Base-by-base conservation (phyloP, 805 yeast genomes). In the Vanderwaltozyma verrucispora region DNA sequence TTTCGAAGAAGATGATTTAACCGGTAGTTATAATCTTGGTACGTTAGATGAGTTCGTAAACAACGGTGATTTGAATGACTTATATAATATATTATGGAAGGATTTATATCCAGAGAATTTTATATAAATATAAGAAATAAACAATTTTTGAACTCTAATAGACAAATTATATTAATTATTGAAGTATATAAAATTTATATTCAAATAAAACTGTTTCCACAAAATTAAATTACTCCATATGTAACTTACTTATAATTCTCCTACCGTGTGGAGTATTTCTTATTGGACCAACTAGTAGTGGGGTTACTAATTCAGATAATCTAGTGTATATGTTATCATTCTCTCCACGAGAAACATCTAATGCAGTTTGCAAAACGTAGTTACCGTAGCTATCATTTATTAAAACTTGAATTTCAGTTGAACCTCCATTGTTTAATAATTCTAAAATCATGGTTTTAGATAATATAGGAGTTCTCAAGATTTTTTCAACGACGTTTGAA, bases 231-330 rank as follows among this genome's bases (percentile, higher is more conserved):
- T 28, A 47, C 20, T 51, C 56, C 30, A 48, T 32, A 40, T 61
- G 63, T 32, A 75, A 51, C 55, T 85, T 86, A 21, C 84, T 75
- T 64, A 83, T 72, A 42, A 89, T 87, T 53, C 96, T 75, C 56
- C 95, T 73, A n/a, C 96, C 97, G 59, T 89, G 95, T 3, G 96
- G 96, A 14, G 96, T 88, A 50, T 80, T 82, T 56, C 82, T 74
- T 41, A 89, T 81, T 10, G 59, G 57, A 33, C 79, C 80, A 17
- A 81, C 77, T 49, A 89, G 67, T 40, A 82, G 72, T 11, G 96
- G 95, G 45, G 74, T 75, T 48, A 87, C 70, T 18, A 73, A 61
- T 28, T 62, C 69, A 16, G 81, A 72, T 38, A 82, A 63, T 40
- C 66, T 68, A 30, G 64, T 65, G 53, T 80, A 76, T 38, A 79